phyloP scores from a whole-genome alignment of 345 rosid species.

The Brassica rapa region DNA sequence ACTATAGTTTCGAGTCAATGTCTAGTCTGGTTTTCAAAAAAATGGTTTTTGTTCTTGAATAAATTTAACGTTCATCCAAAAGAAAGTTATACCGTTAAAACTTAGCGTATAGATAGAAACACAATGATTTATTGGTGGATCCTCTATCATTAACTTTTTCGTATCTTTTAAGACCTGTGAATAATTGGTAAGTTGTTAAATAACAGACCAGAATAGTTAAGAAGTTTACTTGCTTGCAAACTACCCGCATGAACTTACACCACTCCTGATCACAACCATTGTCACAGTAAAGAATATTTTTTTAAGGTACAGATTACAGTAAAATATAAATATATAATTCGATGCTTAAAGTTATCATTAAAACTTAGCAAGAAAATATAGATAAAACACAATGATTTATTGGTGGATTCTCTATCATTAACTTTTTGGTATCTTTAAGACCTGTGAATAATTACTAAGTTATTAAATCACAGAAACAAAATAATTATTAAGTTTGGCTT shows the following conservation, averaged over 20 bases:
- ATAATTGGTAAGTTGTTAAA: background rate
- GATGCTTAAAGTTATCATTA: background rate
- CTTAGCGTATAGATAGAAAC: background rate
- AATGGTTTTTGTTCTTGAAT: too few species aligned
- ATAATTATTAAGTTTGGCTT: background rate
- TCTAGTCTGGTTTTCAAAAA: too few species aligned
- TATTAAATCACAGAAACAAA: background rate
- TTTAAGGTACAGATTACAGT: background rate
- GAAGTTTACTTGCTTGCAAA: background rate
- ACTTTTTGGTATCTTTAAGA: background rate
- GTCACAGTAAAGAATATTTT: background rate
- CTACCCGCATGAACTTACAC: background rate
- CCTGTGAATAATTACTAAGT: background rate
- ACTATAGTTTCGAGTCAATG: too few species aligned
- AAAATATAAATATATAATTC: background rate
- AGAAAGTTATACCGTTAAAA: background rate
- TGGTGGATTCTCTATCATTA: constrained; percentile 16
- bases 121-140: constrained; percentile 8
- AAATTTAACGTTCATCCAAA: too few species aligned
- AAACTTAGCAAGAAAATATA: background rate
- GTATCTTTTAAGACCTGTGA: background rate
- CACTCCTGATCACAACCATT: background rate
- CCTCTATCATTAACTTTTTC: constrained; percentile 7
- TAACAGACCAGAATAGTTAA: background rate
- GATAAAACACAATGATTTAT: background rate